Percentiles rank a stretch among this genome's conserved stretches.
Conservation (phyloP, 148 eudicot genomes). For the Hydrangea macrophylla region DNA sequence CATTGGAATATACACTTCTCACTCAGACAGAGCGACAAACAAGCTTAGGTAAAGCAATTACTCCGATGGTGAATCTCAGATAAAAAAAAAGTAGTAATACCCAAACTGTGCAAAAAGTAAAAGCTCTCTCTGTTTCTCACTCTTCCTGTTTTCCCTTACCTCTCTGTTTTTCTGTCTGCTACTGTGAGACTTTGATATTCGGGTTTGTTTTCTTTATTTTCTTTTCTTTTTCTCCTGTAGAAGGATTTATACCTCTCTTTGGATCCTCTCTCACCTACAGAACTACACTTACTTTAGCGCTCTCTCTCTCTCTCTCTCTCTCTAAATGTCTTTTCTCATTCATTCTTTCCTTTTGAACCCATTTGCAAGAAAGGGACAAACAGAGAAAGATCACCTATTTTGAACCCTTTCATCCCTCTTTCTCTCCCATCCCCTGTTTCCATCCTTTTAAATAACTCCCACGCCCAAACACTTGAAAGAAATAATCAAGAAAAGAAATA, state of each 20-base stretch:
- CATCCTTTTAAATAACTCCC: too few relatives aligned
- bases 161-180: slow-evolving; percentile 13
- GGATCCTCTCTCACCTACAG: too few relatives aligned
- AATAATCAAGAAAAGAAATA: too few relatives aligned
- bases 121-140: slow-evolving; percentile 5
- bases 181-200: background rate
- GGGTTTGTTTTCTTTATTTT: background rate
- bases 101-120: slow-evolving; percentile 13
- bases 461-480: too few relatives aligned
- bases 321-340: too few relatives aligned
- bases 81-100: slow-evolving; percentile 15
- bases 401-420: background rate
- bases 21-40: slow-evolving; percentile 15
- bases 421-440: too few relatives aligned
- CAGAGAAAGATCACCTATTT: slow-evolving; percentile 10
- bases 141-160: too few relatives aligned
- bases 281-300: too few relatives aligned
- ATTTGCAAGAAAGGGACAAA: too few relatives aligned
- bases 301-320: background rate
- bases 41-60: slow-evolving; percentile 10
- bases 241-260: too few relatives aligned
- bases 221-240: background rate
- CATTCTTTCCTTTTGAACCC: too few relatives aligned
- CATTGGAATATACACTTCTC: slow-evolving; percentile 20
- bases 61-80: too few relatives aligned